Evolutionary conservation across 257 asterid genomes (phyloP), one percentile per base, ranked within the genome.

Genomic region (Solanum piurae): DNA sequence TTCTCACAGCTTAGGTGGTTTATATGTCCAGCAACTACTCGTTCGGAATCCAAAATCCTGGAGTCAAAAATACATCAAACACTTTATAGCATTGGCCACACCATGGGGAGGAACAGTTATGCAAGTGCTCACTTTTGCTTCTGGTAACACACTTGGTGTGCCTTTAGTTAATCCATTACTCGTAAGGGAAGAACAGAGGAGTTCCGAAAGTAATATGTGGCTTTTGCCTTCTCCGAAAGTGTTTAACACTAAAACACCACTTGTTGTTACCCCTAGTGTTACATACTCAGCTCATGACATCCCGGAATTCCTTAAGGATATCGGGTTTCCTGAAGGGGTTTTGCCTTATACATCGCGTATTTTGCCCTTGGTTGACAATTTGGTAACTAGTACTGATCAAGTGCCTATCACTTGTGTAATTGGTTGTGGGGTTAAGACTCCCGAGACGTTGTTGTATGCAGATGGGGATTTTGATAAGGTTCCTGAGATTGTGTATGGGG

Each of bases 61-160:
- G 98, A 90, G 95, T 86, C 68, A 80, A 23, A 91, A 93, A 64
- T 88, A 92, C 87, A 88, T 95, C 91, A 94, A 94, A 88, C 99
- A 94, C 93, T 89, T 95, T 20, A 85, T 96, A 6, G 91, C 98
- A 2, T 27, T 96, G 52, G 91, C 98, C 5, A 89, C 98, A 23
- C 99, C 99, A 0, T 96, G 99, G 99, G 99, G 98, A 16, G 99
- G 99, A 34, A 92, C 99, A 1, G 96, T 95, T 2, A 94, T 94
- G 1, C 91, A 89, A 80, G 88, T 95, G 95, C 87, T 84, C 76
- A 95, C 98, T 4, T 96, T 95, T 64, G 96, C 98, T 6, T 94
- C 96, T 0, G 98, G 99, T 8, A 86, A 89, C 77, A 40, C 99
- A 3, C 68, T 96, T 0, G 98, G 98, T 0, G 93, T 94, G 21